phyloP scores from a whole-genome alignment of 306 rosid genomes.

The Sphenostylis stenocarpa region DNA sequence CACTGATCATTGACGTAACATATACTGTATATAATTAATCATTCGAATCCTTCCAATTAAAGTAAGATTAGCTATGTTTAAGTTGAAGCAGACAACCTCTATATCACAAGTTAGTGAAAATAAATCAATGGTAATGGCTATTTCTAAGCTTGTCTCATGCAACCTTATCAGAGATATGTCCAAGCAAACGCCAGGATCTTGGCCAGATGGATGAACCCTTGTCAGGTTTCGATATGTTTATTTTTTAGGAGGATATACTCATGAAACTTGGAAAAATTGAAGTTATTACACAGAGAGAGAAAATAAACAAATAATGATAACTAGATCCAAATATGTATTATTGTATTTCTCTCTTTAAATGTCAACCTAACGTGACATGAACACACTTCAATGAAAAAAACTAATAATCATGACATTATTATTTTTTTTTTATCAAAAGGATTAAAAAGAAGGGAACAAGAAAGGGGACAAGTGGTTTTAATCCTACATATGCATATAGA shows the following conservation, averaged over 20 bases:
- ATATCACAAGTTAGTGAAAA: neutral
- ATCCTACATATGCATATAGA: slow-evolving; percentile 9
- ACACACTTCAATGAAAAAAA: neutral
- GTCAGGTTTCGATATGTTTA: neutral
- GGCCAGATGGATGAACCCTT: neutral
- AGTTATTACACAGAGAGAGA: neutral
- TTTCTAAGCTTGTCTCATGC: neutral
- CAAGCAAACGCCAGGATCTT: neutral
- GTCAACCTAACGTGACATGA: no score
- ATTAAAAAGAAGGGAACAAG: neutral
- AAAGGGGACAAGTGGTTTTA: neutral
- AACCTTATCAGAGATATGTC: neutral
- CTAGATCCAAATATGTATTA: no score
- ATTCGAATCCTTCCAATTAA: neutral
- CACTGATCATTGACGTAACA: slow-evolving; percentile 24
- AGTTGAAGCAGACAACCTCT: neutral
- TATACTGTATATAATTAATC: neutral
- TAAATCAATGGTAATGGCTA: neutral
- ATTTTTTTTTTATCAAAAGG: neutral
- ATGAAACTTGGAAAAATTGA: neutral
- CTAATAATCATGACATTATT: neutral
- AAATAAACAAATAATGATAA: no score
- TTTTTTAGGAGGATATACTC: neutral
- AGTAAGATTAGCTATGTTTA: neutral
- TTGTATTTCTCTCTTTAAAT: no score